These are phyloP conservation scores for Colletotrichum plurivorum DNA, from an alignment of 2,329 filamentous ascomycete species.

Conservation along the genomic window DNA sequence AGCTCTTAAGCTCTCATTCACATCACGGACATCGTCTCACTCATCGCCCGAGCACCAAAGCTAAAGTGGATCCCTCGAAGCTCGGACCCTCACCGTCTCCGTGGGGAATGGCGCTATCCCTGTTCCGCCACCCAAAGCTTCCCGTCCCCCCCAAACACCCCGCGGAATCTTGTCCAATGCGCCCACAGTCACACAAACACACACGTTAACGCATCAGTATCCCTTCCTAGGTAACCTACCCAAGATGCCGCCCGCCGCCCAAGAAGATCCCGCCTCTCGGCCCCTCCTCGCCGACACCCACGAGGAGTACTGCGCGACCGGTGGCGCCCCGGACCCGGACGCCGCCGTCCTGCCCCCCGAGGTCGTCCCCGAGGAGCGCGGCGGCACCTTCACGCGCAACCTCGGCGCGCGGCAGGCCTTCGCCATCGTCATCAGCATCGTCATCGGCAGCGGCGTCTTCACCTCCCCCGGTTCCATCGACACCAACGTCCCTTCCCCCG, in stretches of 20 bases:
- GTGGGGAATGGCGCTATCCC: constrained; percentile 31
- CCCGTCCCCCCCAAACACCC: constrained; percentile 2
- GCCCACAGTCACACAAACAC: constrained; percentile 2
- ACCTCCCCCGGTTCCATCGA: constrained; percentile 75
- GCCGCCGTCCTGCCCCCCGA: constrained; percentile 21
- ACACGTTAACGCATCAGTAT: constrained; percentile 2
- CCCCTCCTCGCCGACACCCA: constrained; percentile 37
- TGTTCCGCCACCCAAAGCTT: constrained; percentile 17
- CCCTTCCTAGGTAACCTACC: neutral
- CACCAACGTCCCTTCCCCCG: constrained; percentile 74
- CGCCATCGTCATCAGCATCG: constrained; percentile 73
- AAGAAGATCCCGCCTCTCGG: constrained; percentile 18
- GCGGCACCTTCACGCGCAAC: constrained; percentile 56
- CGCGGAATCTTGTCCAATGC: constrained; percentile 10
- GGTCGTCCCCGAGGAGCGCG: constrained; percentile 26
- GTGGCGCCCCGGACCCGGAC: constrained; percentile 21
- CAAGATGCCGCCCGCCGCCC: constrained; percentile 21
- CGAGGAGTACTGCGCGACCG: constrained; percentile 31
- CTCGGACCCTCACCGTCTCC: neutral
- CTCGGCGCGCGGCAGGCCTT: constrained; percentile 66
- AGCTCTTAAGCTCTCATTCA: too few species aligned
- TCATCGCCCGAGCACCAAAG: neutral
- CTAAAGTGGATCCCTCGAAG: neutral
- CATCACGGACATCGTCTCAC: neutral
- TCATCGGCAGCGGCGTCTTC: constrained; percentile 76